Conservation (phyloP, 1,284 basidiomycete species). For the Tilletia caries region DNA sequence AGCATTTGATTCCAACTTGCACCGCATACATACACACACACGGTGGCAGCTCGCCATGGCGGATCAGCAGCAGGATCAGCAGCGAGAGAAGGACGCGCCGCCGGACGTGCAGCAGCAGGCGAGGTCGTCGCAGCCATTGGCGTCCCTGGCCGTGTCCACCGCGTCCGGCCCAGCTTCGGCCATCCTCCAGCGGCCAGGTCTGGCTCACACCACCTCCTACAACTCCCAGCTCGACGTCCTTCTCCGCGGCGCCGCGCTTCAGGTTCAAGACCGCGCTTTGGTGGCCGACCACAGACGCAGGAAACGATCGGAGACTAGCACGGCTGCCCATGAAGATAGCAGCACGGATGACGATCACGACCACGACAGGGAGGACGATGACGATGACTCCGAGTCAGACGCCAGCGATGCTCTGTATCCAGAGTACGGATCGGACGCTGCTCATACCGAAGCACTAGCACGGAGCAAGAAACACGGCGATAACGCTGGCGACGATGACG, state of each 20-base stretch:
- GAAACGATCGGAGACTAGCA: background rate
- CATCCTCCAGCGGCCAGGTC: background rate
- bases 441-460: background rate
- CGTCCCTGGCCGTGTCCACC: no score
- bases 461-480: background rate
- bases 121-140: no score
- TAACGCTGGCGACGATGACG: background rate
- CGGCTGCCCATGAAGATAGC: background rate
- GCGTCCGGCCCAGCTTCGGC: no score
- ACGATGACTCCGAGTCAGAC: background rate
- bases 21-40: no score
- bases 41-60: no score
- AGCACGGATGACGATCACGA: conserved; percentile 1
- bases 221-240: conserved; percentile 13
- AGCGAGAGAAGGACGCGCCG: no score
- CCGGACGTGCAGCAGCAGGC: no score
- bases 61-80: no score
- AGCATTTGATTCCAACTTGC: no score
- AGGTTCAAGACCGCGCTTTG: conserved; percentile 7
- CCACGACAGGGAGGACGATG: background rate
- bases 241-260: conserved; percentile 2
- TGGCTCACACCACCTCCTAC: background rate
- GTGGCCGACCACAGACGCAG: background rate
- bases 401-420: background rate
- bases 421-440: background rate